Conservation (phyloP, 2,329 filamentous ascomycete genomes). For the Neofusicoccum ribis region DNA sequence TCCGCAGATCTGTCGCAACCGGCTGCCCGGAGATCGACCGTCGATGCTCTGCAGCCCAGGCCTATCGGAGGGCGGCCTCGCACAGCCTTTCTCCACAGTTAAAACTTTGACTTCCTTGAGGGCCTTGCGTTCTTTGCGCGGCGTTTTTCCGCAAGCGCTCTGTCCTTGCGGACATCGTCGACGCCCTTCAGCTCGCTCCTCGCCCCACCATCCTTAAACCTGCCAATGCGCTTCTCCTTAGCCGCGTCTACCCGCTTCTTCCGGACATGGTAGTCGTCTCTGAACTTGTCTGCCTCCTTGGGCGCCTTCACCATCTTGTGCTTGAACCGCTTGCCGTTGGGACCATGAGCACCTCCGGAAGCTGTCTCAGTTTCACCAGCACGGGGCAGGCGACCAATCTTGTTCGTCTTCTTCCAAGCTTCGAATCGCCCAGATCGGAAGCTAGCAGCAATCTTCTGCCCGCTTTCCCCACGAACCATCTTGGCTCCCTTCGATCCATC, state of each 20-base stretch:
- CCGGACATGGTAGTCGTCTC: constrained; percentile 85
- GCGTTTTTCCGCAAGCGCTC: constrained; percentile 73
- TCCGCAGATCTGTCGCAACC: neutral
- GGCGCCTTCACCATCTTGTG: constrained; percentile 87
- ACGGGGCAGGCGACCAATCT: constrained; percentile 73
- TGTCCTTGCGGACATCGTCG: constrained; percentile 81
- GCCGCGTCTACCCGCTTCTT: constrained; percentile 89
- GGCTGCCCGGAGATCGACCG: neutral
- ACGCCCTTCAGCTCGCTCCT: constrained; percentile 79
- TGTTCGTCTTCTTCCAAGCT: constrained; percentile 84
- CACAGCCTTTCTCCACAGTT: constrained; percentile 22
- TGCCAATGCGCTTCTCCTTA: constrained; percentile 77
- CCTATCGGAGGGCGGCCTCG: neutral
- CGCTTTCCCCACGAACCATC: constrained; percentile 85
- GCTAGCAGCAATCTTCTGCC: constrained; percentile 90
- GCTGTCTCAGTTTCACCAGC: constrained; percentile 77
- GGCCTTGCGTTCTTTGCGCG: constrained; percentile 88
- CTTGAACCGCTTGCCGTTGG: constrained; percentile 66
- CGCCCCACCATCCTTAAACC: constrained; percentile 68
- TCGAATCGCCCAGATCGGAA: constrained; percentile 96
- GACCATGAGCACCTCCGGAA: constrained; percentile 29
- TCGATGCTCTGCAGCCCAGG: neutral
- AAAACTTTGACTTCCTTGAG: constrained; percentile 57
- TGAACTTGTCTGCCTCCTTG: constrained; percentile 88
- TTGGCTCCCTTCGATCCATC: constrained; percentile 76